phyloP scores from a whole-genome alignment of 1,139 yeast species.

The Debaryomyces sp. region DNA sequence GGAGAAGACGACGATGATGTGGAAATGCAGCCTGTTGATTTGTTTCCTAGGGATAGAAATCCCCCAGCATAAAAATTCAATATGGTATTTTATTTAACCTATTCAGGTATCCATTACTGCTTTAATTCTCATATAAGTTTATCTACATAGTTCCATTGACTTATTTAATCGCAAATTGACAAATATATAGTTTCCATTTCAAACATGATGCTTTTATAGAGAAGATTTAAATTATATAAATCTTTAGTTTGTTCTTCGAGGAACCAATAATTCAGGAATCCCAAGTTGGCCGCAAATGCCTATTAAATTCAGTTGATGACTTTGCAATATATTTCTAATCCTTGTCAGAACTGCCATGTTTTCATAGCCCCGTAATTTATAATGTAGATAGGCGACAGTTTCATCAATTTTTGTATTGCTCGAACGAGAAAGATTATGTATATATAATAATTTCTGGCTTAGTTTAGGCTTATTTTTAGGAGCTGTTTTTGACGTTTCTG shows the following conservation, averaged over 20 bases:
- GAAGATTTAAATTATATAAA: not conserved
- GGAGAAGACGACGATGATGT: conserved; percentile 37
- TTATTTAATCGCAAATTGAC: not conserved
- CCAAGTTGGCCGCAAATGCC: conserved; percentile 8
- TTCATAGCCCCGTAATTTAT: conserved; percentile 15
- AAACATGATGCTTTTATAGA: not conserved
- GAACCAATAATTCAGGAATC: conserved; percentile 9
- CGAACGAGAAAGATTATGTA: conserved; percentile 20
- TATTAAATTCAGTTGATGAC: conserved; percentile 8
- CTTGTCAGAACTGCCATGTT: conserved; percentile 10
- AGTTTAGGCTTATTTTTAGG: not conserved
- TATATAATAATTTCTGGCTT: conserved; percentile 15
- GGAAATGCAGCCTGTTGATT: conserved; percentile 39
- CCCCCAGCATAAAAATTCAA: conserved; percentile 1
- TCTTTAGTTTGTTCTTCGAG: conserved; percentile 7
- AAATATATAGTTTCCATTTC: not conserved
- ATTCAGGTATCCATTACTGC: not conserved
- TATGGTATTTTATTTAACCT: not conserved
- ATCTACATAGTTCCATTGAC: not conserved
- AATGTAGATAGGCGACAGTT: conserved; percentile 25
- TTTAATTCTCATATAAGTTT: not conserved
- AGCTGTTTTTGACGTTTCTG: not conserved
- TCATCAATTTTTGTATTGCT: conserved; percentile 20
- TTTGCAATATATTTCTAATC: conserved; percentile 7
- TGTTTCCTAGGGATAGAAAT: conserved; percentile 30